These are phyloP conservation scores for Asclepias syriaca DNA, from an alignment of 257 asterid species.

Conservation along the genomic window DNA sequence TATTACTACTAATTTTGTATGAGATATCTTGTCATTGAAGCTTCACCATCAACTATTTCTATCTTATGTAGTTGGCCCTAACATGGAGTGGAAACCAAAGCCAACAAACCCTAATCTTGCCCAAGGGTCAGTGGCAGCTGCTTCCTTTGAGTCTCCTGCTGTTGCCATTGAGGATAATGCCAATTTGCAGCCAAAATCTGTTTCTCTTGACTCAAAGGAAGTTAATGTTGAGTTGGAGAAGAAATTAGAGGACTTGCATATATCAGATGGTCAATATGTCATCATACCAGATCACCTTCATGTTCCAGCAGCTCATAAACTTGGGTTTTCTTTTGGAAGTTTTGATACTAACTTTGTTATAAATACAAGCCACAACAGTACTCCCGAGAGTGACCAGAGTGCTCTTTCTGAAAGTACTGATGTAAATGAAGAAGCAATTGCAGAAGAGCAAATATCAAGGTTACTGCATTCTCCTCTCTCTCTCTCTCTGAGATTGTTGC, in stretches of 20 bases:
- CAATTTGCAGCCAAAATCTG: slow-evolving; percentile 31
- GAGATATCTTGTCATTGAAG: neutral
- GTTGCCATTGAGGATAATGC: slow-evolving; percentile 40
- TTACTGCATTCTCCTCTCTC: slow-evolving; percentile 13
- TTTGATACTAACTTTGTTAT: slow-evolving; percentile 66
- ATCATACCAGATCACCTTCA: slow-evolving; percentile 81
- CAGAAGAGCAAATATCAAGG: slow-evolving; percentile 58
- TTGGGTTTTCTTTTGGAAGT: slow-evolving; percentile 93
- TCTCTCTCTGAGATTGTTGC: slow-evolving; percentile 5
- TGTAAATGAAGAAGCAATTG: slow-evolving; percentile 55
- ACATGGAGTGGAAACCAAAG: slow-evolving; percentile 91
- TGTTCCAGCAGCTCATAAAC: slow-evolving; percentile 76
- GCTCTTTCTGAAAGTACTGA: slow-evolving; percentile 48
- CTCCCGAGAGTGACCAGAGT: slow-evolving; percentile 38
- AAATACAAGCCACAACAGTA: slow-evolving; percentile 39
- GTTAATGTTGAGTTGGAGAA: slow-evolving; percentile 48
- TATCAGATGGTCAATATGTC: slow-evolving; percentile 68
- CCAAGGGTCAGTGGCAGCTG: slow-evolving; percentile 36
- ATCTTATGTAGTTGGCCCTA: slow-evolving; percentile 48
- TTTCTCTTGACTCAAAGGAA: slow-evolving; percentile 43
- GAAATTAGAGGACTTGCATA: slow-evolving; percentile 53
- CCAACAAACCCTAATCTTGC: slow-evolving; percentile 40
- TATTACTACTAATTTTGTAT: neutral
- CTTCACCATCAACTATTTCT: slow-evolving; percentile 20
- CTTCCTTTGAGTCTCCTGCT: slow-evolving; percentile 38